A percentile compares a stretch with the other conserved stretches of the same genome.
Evolutionary conservation across 75 land plant species (phyloP).

Genomic region (Cryptomeria japonica): DNA sequence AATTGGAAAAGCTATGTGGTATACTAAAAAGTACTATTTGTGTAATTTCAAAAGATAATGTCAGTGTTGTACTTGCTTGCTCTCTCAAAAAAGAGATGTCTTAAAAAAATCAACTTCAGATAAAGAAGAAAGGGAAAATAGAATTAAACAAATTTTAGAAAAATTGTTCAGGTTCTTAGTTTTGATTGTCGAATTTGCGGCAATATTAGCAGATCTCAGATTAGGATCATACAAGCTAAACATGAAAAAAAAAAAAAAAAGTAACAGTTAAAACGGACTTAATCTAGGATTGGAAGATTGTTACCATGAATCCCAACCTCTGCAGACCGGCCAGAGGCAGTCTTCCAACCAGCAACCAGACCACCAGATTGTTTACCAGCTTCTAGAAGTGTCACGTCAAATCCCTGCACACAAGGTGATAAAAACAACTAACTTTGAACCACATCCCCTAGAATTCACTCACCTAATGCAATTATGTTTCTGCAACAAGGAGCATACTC

Average conservation of each 20-base stretch:
- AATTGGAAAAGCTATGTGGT: background rate
- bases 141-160: background rate
- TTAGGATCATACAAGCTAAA: background rate
- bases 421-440: background rate
- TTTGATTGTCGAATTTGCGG: background rate
- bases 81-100: background rate
- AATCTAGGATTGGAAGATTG: background rate
- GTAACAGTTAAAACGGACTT: background rate
- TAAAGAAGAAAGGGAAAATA: background rate
- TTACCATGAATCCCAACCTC: constrained; percentile 77
- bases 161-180: background rate
- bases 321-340: constrained; percentile 51
- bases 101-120: no score
- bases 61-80: background rate
- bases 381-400: constrained; percentile 81
- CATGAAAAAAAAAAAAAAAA: background rate
- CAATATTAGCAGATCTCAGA: background rate
- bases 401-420: constrained; percentile 51
- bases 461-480: background rate
- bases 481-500: background rate
- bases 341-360: constrained; percentile 58
- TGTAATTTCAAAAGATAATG: background rate
- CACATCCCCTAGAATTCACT: background rate
- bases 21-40: background rate
- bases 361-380: constrained; percentile 56